Base-by-base conservation (phyloP, 495 filamentous ascomycete genomes). In the Neurospora terricola region DNA sequence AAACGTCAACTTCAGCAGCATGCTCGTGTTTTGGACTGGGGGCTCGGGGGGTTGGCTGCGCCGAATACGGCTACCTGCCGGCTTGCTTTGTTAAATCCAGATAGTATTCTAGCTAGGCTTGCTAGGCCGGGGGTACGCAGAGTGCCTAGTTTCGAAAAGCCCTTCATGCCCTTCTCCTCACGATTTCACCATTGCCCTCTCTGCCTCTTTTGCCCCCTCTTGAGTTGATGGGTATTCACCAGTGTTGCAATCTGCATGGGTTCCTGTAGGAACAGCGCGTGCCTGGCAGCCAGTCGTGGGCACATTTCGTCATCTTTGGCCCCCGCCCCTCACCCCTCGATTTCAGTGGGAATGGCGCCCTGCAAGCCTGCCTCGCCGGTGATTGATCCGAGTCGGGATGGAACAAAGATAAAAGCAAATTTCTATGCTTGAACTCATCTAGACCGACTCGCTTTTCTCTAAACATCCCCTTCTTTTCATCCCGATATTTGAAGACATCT, bases 1-100 rank as follows among this genome's bases (percentile, higher is more conserved):
- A 74, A 81, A 34, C 54, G 27, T 34, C 54, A 62, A 62, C 54
- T 66, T 34, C 23, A 66, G 27, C 54, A 66, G 27, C 27, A 66
- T 30, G 54, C 54, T 14, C 27, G 27, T 66, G 27, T 66, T 66
- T 66, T 66, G 23, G 54, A 66, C 27, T 34, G 54, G 54, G 54
- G 27, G 54, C 54, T 34, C 14, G 27, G 27, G 27, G 27, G 27
- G 54, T 36, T 34, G 54, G 54, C 48, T 59, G 48, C 48, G 21
- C 23, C 11, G 48, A 27, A 12, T 66, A 66, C 54, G 54, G 54
- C 54, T 34, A 66, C 54, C 14, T 66, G 54, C 54, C 27, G 27
- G 54, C 14, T 34, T 66, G 54, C 27, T 66, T 16, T 66, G 27
- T 66, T 18, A 18, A 66, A 30, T 36, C 14, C 23, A 30, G 54